A percentile compares a stretch with the other conserved stretches of the same genome.
Conservation (phyloP, 306 rosid genomes). For the Trichosanthes truncata region DNA sequence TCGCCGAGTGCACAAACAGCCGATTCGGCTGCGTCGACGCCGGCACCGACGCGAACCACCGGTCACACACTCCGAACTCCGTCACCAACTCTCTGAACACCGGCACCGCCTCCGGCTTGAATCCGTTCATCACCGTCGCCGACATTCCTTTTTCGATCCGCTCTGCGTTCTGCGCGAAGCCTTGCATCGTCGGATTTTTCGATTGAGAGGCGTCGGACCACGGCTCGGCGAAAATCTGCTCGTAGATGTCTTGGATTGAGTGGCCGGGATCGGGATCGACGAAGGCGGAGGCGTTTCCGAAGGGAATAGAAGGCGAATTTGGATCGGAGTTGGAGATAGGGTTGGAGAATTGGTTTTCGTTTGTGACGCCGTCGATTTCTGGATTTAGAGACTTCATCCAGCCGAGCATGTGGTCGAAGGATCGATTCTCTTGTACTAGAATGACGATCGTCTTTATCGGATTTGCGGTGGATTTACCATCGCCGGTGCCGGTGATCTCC, state of each 20-base stretch:
- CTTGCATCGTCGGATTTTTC: conserved; percentile 49
- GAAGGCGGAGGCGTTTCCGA: conserved; percentile 26
- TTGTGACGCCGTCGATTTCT: conserved; percentile 53
- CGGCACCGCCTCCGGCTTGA: conserved; percentile 38
- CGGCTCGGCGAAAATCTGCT: conserved; percentile 68
- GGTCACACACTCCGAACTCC: conserved; percentile 70
- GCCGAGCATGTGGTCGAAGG: conserved; percentile 83
- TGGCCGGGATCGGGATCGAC: conserved; percentile 82
- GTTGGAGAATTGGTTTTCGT: conserved; percentile 32
- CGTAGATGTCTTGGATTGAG: conserved; percentile 57
- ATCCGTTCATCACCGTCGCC: conserved; percentile 65
- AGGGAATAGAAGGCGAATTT: conserved; percentile 24
- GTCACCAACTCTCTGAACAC: conserved; percentile 40
- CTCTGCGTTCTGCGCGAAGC: conserved; percentile 56
- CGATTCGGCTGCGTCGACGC: conserved; percentile 76
- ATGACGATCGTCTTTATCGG: conserved; percentile 74
- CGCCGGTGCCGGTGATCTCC: neutral
- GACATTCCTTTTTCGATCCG: conserved; percentile 22
- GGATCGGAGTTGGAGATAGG: conserved; percentile 39
- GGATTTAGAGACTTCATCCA: conserved; percentile 74
- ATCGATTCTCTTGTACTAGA: conserved; percentile 88
- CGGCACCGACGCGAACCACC: conserved; percentile 76
- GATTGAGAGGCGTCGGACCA: conserved; percentile 46
- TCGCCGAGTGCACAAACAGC: conserved; percentile 66
- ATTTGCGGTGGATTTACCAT: neutral